Percentiles rank a stretch among this genome's conserved stretches.
phyloP scores from a whole-genome alignment of 1,284 basidiomycete genomes.

The Takashimella tepidaria region DNA sequence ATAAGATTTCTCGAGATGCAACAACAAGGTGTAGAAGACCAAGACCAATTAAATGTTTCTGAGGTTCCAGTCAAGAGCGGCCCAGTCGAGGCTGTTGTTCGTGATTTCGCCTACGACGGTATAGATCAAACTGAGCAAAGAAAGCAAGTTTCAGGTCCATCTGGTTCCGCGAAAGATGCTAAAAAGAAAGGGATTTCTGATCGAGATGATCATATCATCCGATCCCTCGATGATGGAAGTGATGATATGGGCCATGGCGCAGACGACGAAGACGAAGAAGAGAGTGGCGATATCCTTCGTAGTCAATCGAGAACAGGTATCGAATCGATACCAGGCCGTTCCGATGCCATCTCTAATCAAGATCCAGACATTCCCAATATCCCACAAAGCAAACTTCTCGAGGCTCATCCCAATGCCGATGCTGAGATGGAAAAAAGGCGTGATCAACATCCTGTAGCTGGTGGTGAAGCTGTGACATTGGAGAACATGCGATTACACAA shows the following conservation, averaged over 20 bases:
- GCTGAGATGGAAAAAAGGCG: background rate
- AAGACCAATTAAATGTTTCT: too few species aligned
- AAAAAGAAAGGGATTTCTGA: too few species aligned
- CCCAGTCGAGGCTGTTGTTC: too few species aligned
- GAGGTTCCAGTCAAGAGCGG: too few species aligned
- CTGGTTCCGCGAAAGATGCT: too few species aligned
- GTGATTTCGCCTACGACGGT: too few species aligned
- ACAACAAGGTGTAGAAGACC: too few species aligned
- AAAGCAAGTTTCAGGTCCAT: too few species aligned
- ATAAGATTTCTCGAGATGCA: too few species aligned
- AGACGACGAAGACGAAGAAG: background rate
- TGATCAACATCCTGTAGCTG: background rate
- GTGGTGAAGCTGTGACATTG: background rate
- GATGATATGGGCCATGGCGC: background rate
- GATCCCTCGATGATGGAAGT: background rate
- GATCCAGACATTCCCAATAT: constrained; percentile 15
- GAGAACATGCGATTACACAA: background rate
- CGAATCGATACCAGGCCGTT: background rate
- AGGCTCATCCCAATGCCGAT: background rate
- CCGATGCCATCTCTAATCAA: constrained; percentile 1
- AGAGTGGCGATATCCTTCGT: background rate
- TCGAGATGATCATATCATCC: too few species aligned
- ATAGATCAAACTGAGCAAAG: too few species aligned
- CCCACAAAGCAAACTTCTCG: background rate
- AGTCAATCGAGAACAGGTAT: too few species aligned